Evolutionary conservation across 2,329 filamentous ascomycete species (phyloP).

Genomic region (Fusarium camptoceras): DNA sequence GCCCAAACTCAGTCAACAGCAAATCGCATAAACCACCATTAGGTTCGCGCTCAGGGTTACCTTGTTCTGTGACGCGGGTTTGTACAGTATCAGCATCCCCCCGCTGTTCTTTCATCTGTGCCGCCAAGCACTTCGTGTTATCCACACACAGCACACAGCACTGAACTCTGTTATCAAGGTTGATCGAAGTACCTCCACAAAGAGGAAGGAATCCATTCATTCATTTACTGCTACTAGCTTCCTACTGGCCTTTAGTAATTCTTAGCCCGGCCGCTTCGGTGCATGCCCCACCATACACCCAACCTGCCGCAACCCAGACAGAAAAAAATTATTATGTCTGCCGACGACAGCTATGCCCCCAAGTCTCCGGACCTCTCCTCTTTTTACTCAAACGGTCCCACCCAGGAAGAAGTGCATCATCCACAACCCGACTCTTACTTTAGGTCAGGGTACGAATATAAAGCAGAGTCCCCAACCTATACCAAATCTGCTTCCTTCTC

Average conservation of each 20-base stretch:
- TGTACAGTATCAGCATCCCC: slow-evolving; percentile 1
- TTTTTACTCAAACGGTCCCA: slow-evolving; percentile 60
- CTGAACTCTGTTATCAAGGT: slow-evolving; percentile 16
- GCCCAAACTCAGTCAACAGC: slow-evolving; percentile 1
- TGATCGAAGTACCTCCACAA: slow-evolving; percentile 3
- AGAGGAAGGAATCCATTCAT: slow-evolving; percentile 6
- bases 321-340: slow-evolving; percentile 58
- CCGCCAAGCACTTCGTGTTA: slow-evolving; percentile 27
- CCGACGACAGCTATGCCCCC: slow-evolving; percentile 66
- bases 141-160: slow-evolving; percentile 12
- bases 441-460: slow-evolving; percentile 51
- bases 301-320: slow-evolving; percentile 31
- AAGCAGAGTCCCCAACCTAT: slow-evolving; percentile 50
- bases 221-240: slow-evolving; percentile 18
- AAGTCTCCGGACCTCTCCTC: slow-evolving; percentile 70
- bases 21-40: slow-evolving; percentile 1
- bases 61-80: slow-evolving; percentile 4
- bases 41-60: slow-evolving; percentile 4
- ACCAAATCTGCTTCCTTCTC: slow-evolving; percentile 41
- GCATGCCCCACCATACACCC: slow-evolving; percentile 40
- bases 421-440: slow-evolving; percentile 48
- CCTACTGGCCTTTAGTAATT: slow-evolving; percentile 23
- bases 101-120: slow-evolving; percentile 20
- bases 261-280: slow-evolving; percentile 32
- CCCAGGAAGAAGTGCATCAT: slow-evolving; percentile 51